These are phyloP conservation scores for Plasmopara muralis DNA, from an alignment of 352 stramenopile genomes.

Conservation along the genomic window DNA sequence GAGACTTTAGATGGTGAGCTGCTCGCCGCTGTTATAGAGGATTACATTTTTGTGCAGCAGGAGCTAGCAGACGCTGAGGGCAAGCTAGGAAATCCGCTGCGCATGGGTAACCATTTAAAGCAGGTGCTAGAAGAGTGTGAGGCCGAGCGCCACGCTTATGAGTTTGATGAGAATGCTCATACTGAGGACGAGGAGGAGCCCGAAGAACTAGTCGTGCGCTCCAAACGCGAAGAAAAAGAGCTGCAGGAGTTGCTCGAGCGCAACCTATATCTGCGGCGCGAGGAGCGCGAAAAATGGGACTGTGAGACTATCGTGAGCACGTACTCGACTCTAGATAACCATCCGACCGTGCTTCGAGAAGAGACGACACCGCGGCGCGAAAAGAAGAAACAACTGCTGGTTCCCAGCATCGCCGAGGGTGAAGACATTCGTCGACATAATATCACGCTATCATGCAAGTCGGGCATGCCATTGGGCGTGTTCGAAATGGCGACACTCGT, in stretches of 20 bases:
- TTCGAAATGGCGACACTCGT: constrained; percentile 42
- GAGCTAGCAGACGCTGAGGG: constrained; percentile 70
- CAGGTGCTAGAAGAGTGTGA: constrained; percentile 74
- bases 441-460: constrained; percentile 93
- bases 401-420: constrained; percentile 16
- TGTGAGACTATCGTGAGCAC: constrained; percentile 97
- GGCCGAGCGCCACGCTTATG: constrained; percentile 44
- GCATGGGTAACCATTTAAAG: constrained; percentile 55
- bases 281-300: constrained; percentile 88
- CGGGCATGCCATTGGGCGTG: constrained; percentile 91
- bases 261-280: constrained; percentile 60
- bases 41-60: constrained; percentile 61
- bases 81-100: constrained; percentile 70
- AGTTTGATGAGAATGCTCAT: constrained; percentile 38
- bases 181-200: constrained; percentile 44
- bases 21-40: constrained; percentile 64
- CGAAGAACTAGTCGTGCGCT: constrained; percentile 19
- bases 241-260: constrained; percentile 42
- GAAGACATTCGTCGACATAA: constrained; percentile 36
- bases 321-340: constrained; percentile 98
- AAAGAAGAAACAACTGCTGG: constrained; percentile 52
- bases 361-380: constrained; percentile 61
- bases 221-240: constrained; percentile 29
- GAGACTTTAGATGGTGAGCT: constrained; percentile 63
- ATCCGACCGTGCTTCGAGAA: constrained; percentile 89